Conservation (phyloP, 805 yeast species). For the Barnettozyma vustinii region DNA sequence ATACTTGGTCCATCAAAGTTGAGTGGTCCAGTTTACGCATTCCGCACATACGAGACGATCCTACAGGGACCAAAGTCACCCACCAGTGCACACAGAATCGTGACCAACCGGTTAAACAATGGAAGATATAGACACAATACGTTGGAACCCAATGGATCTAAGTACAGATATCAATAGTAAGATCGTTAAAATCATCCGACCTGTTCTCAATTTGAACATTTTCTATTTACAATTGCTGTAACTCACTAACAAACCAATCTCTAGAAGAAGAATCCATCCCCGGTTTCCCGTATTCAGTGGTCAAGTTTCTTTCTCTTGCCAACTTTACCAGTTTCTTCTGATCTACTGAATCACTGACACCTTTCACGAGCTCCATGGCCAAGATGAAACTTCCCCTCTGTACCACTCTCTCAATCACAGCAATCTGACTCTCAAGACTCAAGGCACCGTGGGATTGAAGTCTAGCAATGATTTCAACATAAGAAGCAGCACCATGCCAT, state of each 20-base stretch:
- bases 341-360: neutral
- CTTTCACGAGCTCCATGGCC: neutral
- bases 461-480: conserved; percentile 1
- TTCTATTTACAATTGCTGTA: neutral
- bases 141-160: too few species aligned
- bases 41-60: too few species aligned
- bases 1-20: too few species aligned
- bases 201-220: neutral
- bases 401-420: neutral
- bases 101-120: too few species aligned
- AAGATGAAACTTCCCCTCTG: conserved; percentile 4
- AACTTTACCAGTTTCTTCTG: neutral
- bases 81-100: too few species aligned
- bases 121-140: too few species aligned
- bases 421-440: neutral
- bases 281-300: neutral
- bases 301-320: neutral
- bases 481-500: neutral
- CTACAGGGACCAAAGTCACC: too few species aligned
- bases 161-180: too few species aligned
- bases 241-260: neutral
- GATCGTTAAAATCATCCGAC: too few species aligned
- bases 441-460: neutral
- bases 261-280: conserved; percentile 1
- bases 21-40: too few species aligned